Percentiles rank a stretch among this genome's conserved stretches.
Evolutionary conservation across 2,329 filamentous ascomycete species (phyloP).

Genomic region (Ophiostoma sp.): DNA sequence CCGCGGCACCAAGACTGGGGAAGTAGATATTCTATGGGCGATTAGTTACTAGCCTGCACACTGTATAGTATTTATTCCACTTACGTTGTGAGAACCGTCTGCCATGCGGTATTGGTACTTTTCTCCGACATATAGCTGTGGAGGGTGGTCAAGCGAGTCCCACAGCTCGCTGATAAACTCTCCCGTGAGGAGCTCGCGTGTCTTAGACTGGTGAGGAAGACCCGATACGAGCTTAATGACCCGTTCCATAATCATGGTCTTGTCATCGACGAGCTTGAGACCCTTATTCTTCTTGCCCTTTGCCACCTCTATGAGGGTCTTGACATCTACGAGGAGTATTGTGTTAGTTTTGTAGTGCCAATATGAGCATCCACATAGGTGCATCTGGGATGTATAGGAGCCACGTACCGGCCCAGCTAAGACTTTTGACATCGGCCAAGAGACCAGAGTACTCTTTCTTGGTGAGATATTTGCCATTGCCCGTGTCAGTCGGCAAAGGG

Average conservation of each 20-base stretch:
- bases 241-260: slow-evolving; percentile 70
- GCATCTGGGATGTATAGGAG: background rate
- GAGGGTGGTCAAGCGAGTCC: slow-evolving; percentile 67
- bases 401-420: background rate
- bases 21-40: slow-evolving; percentile 53
- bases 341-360: background rate
- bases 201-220: slow-evolving; percentile 57
- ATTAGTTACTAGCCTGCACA: background rate
- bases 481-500: background rate
- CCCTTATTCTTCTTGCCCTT: slow-evolving; percentile 44
- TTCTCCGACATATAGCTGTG: slow-evolving; percentile 58
- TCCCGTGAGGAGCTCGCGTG: slow-evolving; percentile 59
- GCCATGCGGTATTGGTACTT: slow-evolving; percentile 61
- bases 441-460: background rate
- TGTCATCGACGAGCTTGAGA: slow-evolving; percentile 62
- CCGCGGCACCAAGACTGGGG: slow-evolving; percentile 62
- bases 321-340: background rate
- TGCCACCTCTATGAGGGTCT: background rate
- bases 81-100: slow-evolving; percentile 64
- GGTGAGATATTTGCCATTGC: background rate
- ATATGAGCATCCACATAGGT: background rate
- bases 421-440: slow-evolving; percentile 4
- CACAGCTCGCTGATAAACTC: slow-evolving; percentile 64
- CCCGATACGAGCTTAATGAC: slow-evolving; percentile 65
- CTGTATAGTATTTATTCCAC: slow-evolving; percentile 22